These are phyloP conservation scores for Aspergillus sp. DNA, from an alignment of 2,329 filamentous ascomycete genomes.

Conservation along the genomic window DNA sequence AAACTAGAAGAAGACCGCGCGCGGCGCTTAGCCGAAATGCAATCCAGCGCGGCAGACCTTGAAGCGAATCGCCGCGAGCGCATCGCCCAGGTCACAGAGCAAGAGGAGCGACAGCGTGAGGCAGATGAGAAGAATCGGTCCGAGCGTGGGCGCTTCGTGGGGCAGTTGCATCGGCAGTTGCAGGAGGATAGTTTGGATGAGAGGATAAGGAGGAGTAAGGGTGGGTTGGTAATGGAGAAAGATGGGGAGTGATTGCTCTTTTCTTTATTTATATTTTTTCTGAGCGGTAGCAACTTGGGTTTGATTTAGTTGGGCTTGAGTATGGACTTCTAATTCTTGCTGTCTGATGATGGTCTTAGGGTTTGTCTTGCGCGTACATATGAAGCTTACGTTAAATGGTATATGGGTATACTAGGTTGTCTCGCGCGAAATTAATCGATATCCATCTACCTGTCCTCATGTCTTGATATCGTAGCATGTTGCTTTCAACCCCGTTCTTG, in stretches of 20 bases:
- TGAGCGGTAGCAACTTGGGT: not conserved
- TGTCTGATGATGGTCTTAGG: too few relatives aligned
- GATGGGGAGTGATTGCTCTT: slow-evolving; percentile 9
- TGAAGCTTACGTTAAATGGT: too few relatives aligned
- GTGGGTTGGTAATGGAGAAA: slow-evolving; percentile 24
- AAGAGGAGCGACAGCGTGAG: slow-evolving; percentile 56
- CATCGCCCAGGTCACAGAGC: slow-evolving; percentile 57
- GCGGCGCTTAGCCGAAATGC: slow-evolving; percentile 62
- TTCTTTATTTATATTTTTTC: not conserved
- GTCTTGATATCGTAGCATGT: too few relatives aligned
- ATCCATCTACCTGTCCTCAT: too few relatives aligned
- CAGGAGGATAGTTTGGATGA: slow-evolving; percentile 30
- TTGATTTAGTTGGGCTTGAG: too few relatives aligned
- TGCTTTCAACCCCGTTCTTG: too few relatives aligned
- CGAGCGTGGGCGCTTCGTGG: slow-evolving; percentile 28
- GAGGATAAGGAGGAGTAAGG: slow-evolving; percentile 26
- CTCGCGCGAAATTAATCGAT: too few relatives aligned
- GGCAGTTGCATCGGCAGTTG: slow-evolving; percentile 24
- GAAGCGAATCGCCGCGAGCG: slow-evolving; percentile 63
- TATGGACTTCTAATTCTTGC: too few relatives aligned
- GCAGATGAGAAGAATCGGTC: slow-evolving; percentile 51
- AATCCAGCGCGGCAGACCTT: slow-evolving; percentile 59
- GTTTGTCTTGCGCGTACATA: too few relatives aligned
- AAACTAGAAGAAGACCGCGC: slow-evolving; percentile 24
- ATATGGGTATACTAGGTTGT: too few relatives aligned